Evolutionary conservation across 2,329 filamentous ascomycete genomes (phyloP), one percentile per base, ranked within the genome.

Genomic region (Epicoccum nigrum): DNA sequence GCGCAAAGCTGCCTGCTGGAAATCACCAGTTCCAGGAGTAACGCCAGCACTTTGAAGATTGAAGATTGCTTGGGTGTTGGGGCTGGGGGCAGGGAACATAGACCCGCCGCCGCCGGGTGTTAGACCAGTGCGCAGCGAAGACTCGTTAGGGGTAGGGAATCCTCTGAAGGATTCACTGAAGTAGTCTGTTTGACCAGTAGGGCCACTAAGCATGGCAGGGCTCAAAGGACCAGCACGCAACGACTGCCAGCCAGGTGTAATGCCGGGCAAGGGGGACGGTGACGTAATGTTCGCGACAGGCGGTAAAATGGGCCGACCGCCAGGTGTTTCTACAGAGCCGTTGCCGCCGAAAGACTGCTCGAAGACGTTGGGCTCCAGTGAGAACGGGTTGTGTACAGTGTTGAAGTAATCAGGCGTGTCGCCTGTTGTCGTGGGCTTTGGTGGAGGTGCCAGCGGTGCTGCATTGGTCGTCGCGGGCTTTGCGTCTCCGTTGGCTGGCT

Each of bases 101-200:
- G 92, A 96, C 64, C 92, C 93, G 71, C 92, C 92, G 61, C 93
- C 93, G 54, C 94, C 94, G 40, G 94, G 94, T 45, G 94, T 97
- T 61, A 97, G 77, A 49, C 94, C 94, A 54, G 92, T 94, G 54
- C 94, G 84, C 44, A 97, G 79, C 3, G 91, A 95, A 7, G 93
- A 97, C 76, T 99, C 94, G 84, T 97, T 97, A 1, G 93, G 93
- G 4, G 94, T 97, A 4, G 92, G 90, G 69, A 96, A 96, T 63
- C 91, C 86, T 59, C 89, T 85, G 58, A 96, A 88, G 44, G 86
- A 87, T 66, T 96, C 91, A 62, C 84, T 83, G 70, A 97, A 96
- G 76, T 97, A 97, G 71, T 97, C 92, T 72, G 84, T 88, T 47
- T 77, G 75, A 35, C 78, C 79, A 17, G 84, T 81, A 32, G 85